These are phyloP conservation scores for Cladobotryum protrusum DNA, from an alignment of 2,329 filamentous ascomycete genomes.

Conservation along the genomic window DNA sequence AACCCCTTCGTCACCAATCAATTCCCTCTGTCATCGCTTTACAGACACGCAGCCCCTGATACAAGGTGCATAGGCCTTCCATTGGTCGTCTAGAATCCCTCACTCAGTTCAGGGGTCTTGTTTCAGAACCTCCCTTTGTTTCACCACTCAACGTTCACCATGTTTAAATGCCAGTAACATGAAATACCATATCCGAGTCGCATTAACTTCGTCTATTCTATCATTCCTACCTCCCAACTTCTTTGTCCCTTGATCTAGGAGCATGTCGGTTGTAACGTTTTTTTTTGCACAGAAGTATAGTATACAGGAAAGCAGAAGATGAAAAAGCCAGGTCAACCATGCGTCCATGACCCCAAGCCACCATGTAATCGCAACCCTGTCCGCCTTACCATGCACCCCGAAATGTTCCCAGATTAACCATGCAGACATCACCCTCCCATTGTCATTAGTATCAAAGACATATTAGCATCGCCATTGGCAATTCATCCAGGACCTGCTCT, in stretches of 20 bases:
- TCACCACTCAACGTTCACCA: no score
- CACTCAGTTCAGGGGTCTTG: no score
- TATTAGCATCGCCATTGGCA: constrained; percentile 15
- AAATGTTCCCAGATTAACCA: constrained; percentile 13
- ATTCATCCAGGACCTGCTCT: constrained; percentile 15
- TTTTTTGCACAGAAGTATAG: constrained; percentile 10
- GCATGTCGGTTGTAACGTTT: constrained; percentile 4
- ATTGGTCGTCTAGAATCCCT: no score
- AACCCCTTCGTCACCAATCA: no score
- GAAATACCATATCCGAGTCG: not conserved
- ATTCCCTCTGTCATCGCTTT: no score
- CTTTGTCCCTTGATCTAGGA: constrained; percentile 4
- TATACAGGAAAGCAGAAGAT: constrained; percentile 11
- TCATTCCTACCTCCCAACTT: not conserved
- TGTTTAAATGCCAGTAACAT: not conserved
- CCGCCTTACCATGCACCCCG: constrained; percentile 12
- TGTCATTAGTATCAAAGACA: constrained; percentile 25
- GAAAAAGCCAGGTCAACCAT: constrained; percentile 4
- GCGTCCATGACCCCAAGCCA: constrained; percentile 7
- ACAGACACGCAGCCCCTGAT: no score
- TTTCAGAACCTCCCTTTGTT: no score
- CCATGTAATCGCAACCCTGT: constrained; percentile 7
- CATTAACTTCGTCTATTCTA: constrained; percentile 2
- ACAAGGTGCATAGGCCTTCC: no score
- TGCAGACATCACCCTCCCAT: constrained; percentile 24